A percentile compares a stretch with the other conserved stretches of the same genome.
phyloP scores from a whole-genome alignment of 805 yeast genomes.

The Schizosaccharomyces japonicus region DNA sequence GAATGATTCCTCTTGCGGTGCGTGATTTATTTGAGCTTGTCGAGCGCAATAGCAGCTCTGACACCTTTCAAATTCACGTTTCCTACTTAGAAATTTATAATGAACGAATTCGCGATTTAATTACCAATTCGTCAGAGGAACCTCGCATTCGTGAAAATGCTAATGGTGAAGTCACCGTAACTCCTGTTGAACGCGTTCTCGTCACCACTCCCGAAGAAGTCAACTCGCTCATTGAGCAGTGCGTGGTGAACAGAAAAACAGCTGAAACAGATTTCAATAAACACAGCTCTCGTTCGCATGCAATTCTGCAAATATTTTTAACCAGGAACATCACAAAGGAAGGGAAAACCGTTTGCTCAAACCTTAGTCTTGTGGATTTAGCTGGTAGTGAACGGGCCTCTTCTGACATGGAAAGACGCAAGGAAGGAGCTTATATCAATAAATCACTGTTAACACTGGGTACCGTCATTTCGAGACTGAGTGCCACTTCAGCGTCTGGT shows the following conservation, averaged over 20 bases:
- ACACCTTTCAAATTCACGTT: constrained; percentile 27
- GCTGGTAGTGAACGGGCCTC: constrained; percentile 92
- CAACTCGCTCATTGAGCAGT: constrained; percentile 32
- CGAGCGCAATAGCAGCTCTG: constrained; percentile 12
- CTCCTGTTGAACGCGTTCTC: constrained; percentile 42
- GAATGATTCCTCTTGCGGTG: constrained; percentile 48
- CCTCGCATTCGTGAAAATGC: constrained; percentile 60
- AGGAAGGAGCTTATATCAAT: constrained; percentile 84
- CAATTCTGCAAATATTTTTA: constrained; percentile 51
- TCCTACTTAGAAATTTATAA: constrained; percentile 74
- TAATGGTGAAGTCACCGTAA: constrained; percentile 42
- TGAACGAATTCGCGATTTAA: constrained; percentile 60
- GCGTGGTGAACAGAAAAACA: constrained; percentile 55
- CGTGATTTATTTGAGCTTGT: constrained; percentile 32
- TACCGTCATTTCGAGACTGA: constrained; percentile 68
- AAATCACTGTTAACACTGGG: constrained; percentile 75
- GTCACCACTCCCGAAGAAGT: constrained; percentile 39
- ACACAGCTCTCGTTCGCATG: constrained; percentile 76
- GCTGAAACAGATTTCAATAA: constrained; percentile 78
- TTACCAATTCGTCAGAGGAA: constrained; percentile 27
- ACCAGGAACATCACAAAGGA: constrained; percentile 3
- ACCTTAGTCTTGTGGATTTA: constrained; percentile 70
- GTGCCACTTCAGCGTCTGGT: constrained; percentile 19
- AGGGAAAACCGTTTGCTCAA: constrained; percentile 19
- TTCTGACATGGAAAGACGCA: constrained; percentile 49